phyloP scores from a whole-genome alignment of 495 filamentous ascomycete species.

The Oleoguttula mirabilis region DNA sequence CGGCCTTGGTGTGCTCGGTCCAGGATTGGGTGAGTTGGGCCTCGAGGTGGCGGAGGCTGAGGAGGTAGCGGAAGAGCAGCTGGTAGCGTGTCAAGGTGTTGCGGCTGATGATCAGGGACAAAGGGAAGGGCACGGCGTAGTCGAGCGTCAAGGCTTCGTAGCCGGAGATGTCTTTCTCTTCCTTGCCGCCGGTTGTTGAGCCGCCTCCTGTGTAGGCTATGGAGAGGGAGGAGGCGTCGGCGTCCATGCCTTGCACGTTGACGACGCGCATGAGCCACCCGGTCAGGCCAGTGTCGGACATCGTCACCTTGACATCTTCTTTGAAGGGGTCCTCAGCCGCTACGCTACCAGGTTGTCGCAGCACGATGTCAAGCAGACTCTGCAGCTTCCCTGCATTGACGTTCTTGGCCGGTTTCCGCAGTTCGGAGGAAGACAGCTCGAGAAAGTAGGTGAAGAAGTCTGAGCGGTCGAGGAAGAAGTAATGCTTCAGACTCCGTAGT shows the following conservation, averaged over 20 bases:
- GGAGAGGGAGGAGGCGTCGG: slow-evolving; percentile 48
- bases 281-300: slow-evolving; percentile 87
- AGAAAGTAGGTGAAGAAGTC: slow-evolving; percentile 98
- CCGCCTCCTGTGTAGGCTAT: slow-evolving; percentile 42
- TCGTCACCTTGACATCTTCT: slow-evolving; percentile 90
- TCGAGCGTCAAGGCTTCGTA: slow-evolving; percentile 89
- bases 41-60: slow-evolving; percentile 81
- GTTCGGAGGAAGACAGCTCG: slow-evolving; percentile 74
- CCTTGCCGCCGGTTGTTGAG: slow-evolving; percentile 28
- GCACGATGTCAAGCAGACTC: slow-evolving; percentile 82
- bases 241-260: slow-evolving; percentile 84
- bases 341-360: slow-evolving; percentile 88
- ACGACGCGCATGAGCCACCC: slow-evolving; percentile 93
- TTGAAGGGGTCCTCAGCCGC: slow-evolving; percentile 93
- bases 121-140: slow-evolving; percentile 89
- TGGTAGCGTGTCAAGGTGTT: slow-evolving; percentile 95
- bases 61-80: slow-evolving; percentile 82
- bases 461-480: slow-evolving; percentile 95
- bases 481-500: slow-evolving; percentile 85
- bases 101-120: slow-evolving; percentile 88
- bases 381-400: slow-evolving; percentile 91
- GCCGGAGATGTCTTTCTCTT: slow-evolving; percentile 75
- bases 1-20: slow-evolving; percentile 74
- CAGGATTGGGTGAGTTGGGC: slow-evolving; percentile 70
- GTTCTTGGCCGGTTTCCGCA: slow-evolving; percentile 71